Evolutionary conservation across 2,329 filamentous ascomycete genomes (phyloP).

Genomic region (Aspergillus nomiae): DNA sequence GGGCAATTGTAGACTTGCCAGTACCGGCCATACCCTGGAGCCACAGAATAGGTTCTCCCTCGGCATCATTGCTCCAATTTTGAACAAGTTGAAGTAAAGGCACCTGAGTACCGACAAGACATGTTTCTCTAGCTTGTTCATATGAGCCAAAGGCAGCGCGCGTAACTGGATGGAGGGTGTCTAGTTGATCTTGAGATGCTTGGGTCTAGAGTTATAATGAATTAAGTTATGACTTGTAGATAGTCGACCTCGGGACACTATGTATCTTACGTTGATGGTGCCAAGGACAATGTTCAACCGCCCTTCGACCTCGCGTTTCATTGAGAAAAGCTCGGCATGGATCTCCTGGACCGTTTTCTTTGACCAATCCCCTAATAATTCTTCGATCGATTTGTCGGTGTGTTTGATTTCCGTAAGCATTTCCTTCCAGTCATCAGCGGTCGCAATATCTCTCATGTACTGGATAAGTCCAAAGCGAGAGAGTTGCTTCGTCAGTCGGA

Average conservation of each 20-base stretch:
- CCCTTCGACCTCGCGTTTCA: background rate
- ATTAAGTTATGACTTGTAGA: background rate
- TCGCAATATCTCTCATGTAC: background rate
- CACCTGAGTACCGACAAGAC: background rate
- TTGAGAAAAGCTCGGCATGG: background rate
- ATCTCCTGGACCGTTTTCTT: background rate
- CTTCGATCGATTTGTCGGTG: background rate
- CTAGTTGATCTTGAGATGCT: background rate
- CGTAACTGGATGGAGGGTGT: background rate
- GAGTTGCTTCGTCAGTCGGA: background rate
- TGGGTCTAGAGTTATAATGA: background rate
- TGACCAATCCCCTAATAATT: background rate
- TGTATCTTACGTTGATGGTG: background rate
- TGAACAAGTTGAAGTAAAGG: background rate
- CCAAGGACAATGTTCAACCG: background rate
- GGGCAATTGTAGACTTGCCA: slow-evolving; percentile 36
- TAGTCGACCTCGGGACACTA: background rate
- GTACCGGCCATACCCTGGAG: slow-evolving; percentile 37
- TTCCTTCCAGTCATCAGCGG: slow-evolving; percentile 5
- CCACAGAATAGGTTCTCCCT: slow-evolving; percentile 30
- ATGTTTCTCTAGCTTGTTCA: background rate
- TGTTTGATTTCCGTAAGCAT: background rate
- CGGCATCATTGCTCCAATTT: background rate
- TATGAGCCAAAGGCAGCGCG: background rate
- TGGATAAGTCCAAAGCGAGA: background rate